Evolutionary conservation across 768 basidiomycete species (phyloP).

Genomic region (Agrocybe praecox): DNA sequence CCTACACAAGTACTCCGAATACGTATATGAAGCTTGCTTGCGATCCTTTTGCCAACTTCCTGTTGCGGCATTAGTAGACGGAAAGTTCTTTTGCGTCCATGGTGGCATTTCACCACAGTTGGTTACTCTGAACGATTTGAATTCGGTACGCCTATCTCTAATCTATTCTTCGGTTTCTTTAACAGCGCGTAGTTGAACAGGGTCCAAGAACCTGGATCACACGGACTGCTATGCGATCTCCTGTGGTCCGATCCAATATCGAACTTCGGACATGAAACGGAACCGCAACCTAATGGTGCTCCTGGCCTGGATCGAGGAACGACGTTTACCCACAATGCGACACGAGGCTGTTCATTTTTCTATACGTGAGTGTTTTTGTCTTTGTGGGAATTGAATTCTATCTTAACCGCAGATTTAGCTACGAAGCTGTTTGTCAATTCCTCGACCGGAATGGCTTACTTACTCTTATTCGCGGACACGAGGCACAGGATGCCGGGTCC

Average conservation of each 20-base stretch:
- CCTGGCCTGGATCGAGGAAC: conserved; percentile 57
- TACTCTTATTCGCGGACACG: conserved; percentile 95
- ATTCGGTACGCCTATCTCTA: conserved; percentile 14
- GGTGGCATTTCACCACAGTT: conserved; percentile 93
- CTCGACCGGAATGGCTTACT: conserved; percentile 88
- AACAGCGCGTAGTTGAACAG: conserved; percentile 71
- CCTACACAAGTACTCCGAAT: conserved; percentile 85
- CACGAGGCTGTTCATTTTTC: conserved; percentile 90
- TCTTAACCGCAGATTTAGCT: conserved; percentile 35
- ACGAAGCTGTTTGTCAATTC: conserved; percentile 91
- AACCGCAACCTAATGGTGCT: conserved; percentile 45
- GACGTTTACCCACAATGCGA: conserved; percentile 78
- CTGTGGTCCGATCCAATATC: conserved; percentile 95
- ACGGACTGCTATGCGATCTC: conserved; percentile 90
- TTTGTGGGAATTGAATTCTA: not conserved
- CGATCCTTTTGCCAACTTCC: conserved; percentile 90
- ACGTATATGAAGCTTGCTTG: conserved; percentile 91
- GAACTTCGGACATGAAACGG: conserved; percentile 84
- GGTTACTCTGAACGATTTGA: conserved; percentile 68
- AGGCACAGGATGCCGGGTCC: conserved; percentile 95
- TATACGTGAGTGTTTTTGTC: conserved; percentile 69
- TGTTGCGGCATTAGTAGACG: conserved; percentile 88
- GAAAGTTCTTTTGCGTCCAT: conserved; percentile 96
- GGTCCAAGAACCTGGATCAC: conserved; percentile 91
- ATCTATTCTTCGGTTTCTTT: not conserved